These are phyloP conservation scores for Xylaria palmicola DNA, from an alignment of 495 filamentous ascomycete species.

Conservation along the genomic window DNA sequence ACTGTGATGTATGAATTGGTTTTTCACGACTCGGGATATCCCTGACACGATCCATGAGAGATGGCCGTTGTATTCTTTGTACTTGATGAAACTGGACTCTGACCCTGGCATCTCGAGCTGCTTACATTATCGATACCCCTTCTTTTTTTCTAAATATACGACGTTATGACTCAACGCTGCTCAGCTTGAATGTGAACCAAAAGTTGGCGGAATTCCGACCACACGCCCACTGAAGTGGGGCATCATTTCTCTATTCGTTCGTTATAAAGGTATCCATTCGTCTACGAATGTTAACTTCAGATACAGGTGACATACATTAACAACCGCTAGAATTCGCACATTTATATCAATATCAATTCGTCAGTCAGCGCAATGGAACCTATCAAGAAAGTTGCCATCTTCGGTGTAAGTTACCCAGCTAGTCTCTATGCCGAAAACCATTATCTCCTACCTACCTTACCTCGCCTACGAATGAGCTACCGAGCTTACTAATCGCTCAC, in stretches of 20 bases:
- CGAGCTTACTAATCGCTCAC: background rate
- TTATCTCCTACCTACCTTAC: background rate
- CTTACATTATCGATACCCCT: slow-evolving; percentile 17
- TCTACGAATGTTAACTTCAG: too few relatives aligned
- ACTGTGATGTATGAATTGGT: background rate
- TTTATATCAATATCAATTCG: too few relatives aligned
- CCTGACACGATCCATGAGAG: background rate
- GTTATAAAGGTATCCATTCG: too few relatives aligned
- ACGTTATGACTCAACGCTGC: slow-evolving; percentile 2
- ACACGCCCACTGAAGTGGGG: background rate
- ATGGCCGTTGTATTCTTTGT: background rate
- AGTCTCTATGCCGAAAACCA: background rate
- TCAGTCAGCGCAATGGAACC: slow-evolving; percentile 24
- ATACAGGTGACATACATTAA: too few relatives aligned
- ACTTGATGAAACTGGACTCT: slow-evolving; percentile 3
- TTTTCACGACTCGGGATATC: background rate
- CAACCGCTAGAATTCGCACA: too few relatives aligned
- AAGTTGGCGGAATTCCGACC: slow-evolving; percentile 7
- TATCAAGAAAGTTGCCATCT: slow-evolving; percentile 40
- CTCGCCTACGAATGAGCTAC: background rate
- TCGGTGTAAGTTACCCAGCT: slow-evolving; percentile 37
- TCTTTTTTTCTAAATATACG: slow-evolving; percentile 9
- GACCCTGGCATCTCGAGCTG: background rate
- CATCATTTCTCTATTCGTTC: background rate
- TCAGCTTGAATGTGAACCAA: background rate